These are phyloP conservation scores for Rhexocercosporidium sp. DNA, from an alignment of 2,329 filamentous ascomycete species.

Conservation along the genomic window DNA sequence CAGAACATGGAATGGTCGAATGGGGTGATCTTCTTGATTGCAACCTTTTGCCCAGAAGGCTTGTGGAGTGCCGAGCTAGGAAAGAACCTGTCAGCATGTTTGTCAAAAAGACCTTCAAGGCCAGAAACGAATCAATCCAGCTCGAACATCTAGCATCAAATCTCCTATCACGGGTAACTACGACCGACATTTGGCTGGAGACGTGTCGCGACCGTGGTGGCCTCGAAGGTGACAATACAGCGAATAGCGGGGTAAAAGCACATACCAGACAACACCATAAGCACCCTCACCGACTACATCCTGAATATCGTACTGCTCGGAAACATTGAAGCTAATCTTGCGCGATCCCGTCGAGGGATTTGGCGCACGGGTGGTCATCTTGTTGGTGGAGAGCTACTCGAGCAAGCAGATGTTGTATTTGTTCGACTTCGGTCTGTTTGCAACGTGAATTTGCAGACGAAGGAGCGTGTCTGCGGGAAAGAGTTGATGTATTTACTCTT, in stretches of 20 bases:
- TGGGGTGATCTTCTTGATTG: constrained; percentile 99
- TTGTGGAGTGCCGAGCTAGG: constrained; percentile 94
- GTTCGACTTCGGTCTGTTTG: constrained; percentile 5
- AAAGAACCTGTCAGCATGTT: constrained; percentile 12
- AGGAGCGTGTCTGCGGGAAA: not conserved
- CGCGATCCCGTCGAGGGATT: constrained; percentile 63
- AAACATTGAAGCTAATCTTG: constrained; percentile 99
- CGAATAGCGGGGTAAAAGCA: constrained; percentile 30
- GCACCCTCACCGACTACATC: constrained; percentile 99
- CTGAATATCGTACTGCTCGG: constrained; percentile 99
- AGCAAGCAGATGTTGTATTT: constrained; percentile 3
- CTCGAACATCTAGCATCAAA: not conserved
- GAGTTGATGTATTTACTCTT: not conserved
- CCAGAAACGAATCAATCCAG: not conserved
- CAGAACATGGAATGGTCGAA: constrained; percentile 99
- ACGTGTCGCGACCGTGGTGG: not conserved
- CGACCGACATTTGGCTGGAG: not conserved
- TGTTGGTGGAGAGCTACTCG: not conserved
- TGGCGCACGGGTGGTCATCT: constrained; percentile 53
- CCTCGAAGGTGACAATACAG: not conserved
- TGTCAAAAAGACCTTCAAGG: not conserved
- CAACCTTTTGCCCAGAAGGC: constrained; percentile 96
- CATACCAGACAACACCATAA: constrained; percentile 97
- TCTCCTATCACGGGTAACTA: not conserved
- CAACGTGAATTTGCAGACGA: constrained; percentile 11